Conservation (phyloP, 169 alveolate species). For the Eimeria brunetti region DNA sequence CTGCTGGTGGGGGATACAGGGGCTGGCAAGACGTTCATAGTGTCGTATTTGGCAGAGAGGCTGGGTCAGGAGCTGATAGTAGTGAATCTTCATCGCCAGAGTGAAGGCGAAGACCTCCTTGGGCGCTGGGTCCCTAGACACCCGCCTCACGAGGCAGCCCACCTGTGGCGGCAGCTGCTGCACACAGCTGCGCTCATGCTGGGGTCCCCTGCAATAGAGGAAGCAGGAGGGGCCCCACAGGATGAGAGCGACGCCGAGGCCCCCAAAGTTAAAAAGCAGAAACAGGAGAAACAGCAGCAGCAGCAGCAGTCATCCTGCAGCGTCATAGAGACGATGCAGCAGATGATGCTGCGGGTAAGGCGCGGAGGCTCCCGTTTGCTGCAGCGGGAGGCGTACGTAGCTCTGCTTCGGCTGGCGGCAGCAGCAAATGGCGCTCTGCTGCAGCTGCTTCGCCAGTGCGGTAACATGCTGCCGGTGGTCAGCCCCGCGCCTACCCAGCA, state of each 20-base stretch:
- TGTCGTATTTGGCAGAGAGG: constrained; percentile 94
- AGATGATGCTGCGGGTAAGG: constrained; percentile 8
- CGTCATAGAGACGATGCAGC: not conserved
- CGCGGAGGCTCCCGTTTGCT: constrained; percentile 5
- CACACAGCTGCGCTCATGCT: not conserved
- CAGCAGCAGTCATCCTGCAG: not conserved
- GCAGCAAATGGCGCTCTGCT: constrained; percentile 53
- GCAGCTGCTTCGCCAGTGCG: constrained; percentile 50
- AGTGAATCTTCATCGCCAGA: constrained; percentile 95
- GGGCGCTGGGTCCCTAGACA: constrained; percentile 90
- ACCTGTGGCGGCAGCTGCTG: constrained; percentile 53
- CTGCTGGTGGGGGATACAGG: constrained; percentile 99
- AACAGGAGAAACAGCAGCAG: constrained; percentile 13
- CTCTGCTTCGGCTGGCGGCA: constrained; percentile 38
- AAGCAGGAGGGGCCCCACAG: not conserved
- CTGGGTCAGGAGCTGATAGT: constrained; percentile 93
- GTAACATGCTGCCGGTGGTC: constrained; percentile 22
- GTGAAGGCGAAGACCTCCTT: constrained; percentile 95
- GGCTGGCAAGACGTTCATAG: constrained; percentile 98
- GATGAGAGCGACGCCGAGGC: constrained; percentile 9
- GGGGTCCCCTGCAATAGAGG: not conserved
- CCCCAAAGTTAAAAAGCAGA: constrained; percentile 1
- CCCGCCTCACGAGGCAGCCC: constrained; percentile 12
- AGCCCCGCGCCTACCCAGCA: not conserved
- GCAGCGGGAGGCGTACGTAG: constrained; percentile 35